Conservation (phyloP, 2,329 filamentous ascomycete genomes). For the Xylaria polymorpha region DNA sequence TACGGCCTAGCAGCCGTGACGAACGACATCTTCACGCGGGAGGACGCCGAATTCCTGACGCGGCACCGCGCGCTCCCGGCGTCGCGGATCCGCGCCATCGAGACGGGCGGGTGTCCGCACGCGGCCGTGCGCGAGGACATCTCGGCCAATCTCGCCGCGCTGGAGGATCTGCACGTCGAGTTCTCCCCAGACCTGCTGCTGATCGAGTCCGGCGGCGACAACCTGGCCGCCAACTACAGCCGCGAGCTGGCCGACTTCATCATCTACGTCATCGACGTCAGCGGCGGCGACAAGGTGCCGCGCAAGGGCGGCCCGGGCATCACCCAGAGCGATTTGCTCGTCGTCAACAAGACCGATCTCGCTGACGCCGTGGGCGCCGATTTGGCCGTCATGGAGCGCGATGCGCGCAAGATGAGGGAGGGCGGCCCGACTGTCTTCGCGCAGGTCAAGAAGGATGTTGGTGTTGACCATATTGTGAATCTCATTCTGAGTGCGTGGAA, state of each 20-base stretch:
- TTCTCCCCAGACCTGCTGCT: constrained; percentile 87
- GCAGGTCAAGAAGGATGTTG: constrained; percentile 93
- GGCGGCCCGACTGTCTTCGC: constrained; percentile 96
- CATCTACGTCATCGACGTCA: constrained; percentile 98
- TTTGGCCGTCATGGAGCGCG: constrained; percentile 91
- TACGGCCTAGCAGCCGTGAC: constrained; percentile 95
- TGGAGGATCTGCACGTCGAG: constrained; percentile 86
- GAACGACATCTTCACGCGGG: constrained; percentile 98
- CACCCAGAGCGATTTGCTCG: constrained; percentile 91
- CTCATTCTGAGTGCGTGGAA: constrained; percentile 93
- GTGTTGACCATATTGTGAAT: constrained; percentile 86
- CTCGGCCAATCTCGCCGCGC: constrained; percentile 88
- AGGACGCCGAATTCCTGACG: constrained; percentile 98
- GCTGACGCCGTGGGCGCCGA: constrained; percentile 92
- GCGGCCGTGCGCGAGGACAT: constrained; percentile 98
- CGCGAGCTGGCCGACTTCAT: constrained; percentile 97
- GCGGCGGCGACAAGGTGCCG: constrained; percentile 95
- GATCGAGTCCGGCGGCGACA: constrained; percentile 96
- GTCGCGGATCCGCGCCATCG: constrained; percentile 89
- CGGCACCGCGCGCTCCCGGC: constrained; percentile 85
- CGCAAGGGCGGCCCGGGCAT: constrained; percentile 96
- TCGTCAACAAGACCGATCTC: constrained; percentile 98
- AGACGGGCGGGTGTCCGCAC: constrained; percentile 97
- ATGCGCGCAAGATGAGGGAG: constrained; percentile 93
- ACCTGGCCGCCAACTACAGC: constrained; percentile 95